Evolutionary conservation across 1,139 yeast genomes (phyloP), one percentile per base, ranked within the genome.

Genomic region (Hyphopichia burtonii): DNA sequence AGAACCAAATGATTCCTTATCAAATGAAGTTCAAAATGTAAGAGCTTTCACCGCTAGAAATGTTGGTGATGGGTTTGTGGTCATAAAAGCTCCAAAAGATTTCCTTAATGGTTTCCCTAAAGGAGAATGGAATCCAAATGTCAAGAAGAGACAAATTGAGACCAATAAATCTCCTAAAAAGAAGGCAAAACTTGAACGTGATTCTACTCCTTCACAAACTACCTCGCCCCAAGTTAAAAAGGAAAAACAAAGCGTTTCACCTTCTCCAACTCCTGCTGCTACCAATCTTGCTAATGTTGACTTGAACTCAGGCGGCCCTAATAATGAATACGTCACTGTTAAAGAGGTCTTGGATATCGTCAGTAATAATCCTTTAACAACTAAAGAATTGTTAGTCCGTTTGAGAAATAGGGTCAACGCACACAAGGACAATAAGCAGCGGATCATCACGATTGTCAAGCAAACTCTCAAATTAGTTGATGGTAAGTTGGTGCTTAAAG

Each of bases 51-150:
- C 57, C 43, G 82, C 82, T 10, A 68, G 70, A 38, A 65, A 75
- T 39, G 65, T 76, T 33, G 81, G 83, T 9, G 78, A 82, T 44
- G 94, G 95, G 12, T 69, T 83, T 56, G 80, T 86, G 31, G 76
- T 82, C 10, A 66, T 89, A 36, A 84, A 77, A 55, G 86, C 91
- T 0, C 80, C 86, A 3, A 70, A 78, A 16, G 72, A 73, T 33
- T 73, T 84, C 28, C 71, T 90, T 45, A 61, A 66, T n/a, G 77
- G 77, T 36, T 89, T 89, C 64, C 94, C 94, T 4, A 67, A 63
- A 20, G 96, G 96, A 16, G 86, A 82, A 39, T 90, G 97, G 96
- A 83, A 84, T 58, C 93, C 96, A 23, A 68, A 68, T 40, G 80
- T 78, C 3, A 74, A 77, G 52, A 76, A 68, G 47, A 59, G 74